Base-by-base conservation (phyloP, 768 basidiomycete genomes). In the Neoboletus magnificus region DNA sequence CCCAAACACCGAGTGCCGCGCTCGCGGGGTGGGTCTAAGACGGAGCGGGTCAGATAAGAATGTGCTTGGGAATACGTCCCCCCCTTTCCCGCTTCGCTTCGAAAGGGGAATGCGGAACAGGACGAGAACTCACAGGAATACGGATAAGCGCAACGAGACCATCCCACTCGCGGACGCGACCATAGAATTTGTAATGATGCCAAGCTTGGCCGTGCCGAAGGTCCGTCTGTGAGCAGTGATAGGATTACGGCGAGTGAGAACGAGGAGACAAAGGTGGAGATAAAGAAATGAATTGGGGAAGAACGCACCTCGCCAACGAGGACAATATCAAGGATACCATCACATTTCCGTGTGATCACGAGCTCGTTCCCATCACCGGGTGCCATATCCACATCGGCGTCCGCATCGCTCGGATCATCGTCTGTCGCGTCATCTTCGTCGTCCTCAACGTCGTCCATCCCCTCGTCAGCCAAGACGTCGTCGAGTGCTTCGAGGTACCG, bases 261-360 rank as follows among this genome's bases (percentile, higher is more conserved):
- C 25, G 29, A 27, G 23, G 5, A 35, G 6, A 3, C 10, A 27
- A 53, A 15, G 29, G 7, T 6, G 20, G 10, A 18, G n/a, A 20
- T 2, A 40, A 27, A 16, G 20, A 29, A 40, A 44, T 7, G 33
- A 35, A 23, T 13, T 12, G 27, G 5, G 11, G 30, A 55, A 41
- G 43, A 12, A 65, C 73, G 56, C 54, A 85, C 84, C 70, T 79
- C 77, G 50, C 86, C 87, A 13, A 79, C 80, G 58, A 89, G 67
- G 30, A 87, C 73, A 44, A 85, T 79, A 60, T 89, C 87, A 52
- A 70, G 70, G 5, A 87, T 76, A 1, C 87, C 86, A 32, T 73
- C 66, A 51, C 88, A 89, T 33, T 62, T 66, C 16, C 66, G 61
- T 15, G 30, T 50, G 44, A 73, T 52, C 13, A 58, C 58, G 44